phyloP scores from a whole-genome alignment of 2,329 filamentous ascomycete genomes.

The Fusarium hostae region DNA sequence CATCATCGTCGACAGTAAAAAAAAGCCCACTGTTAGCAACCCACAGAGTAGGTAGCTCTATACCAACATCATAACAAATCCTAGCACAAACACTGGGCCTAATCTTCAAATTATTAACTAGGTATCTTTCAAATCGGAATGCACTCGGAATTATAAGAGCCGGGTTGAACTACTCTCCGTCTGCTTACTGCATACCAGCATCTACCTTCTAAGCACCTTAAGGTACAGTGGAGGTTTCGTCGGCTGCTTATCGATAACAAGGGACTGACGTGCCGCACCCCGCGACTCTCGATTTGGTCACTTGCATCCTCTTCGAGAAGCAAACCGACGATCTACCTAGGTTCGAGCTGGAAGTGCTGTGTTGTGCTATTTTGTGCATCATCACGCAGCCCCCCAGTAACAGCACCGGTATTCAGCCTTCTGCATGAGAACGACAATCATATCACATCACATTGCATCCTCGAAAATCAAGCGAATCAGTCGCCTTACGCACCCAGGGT shows the following conservation, averaged over 20 bases:
- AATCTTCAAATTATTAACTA: neutral
- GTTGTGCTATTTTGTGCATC: slow-evolving; percentile 7
- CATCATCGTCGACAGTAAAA: neutral
- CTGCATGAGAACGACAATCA: slow-evolving; percentile 4
- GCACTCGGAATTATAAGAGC: neutral
- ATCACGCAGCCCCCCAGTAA: slow-evolving; percentile 11
- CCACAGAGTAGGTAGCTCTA: neutral
- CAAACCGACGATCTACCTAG: slow-evolving; percentile 8
- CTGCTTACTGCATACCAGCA: neutral
- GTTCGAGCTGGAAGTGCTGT: neutral
- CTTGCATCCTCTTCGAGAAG: slow-evolving; percentile 21
- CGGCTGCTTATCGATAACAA: slow-evolving; percentile 34
- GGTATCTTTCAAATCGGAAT: neutral
- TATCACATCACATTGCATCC: slow-evolving; percentile 3
- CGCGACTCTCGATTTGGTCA: slow-evolving; percentile 29
- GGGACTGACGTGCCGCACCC: slow-evolving; percentile 20
- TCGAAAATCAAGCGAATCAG: neutral
- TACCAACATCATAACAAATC: too few relatives aligned
- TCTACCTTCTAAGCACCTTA: too few relatives aligned
- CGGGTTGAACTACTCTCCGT: neutral
- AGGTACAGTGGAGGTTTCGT: neutral
- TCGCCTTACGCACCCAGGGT: neutral
- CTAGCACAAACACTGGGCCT: neutral
- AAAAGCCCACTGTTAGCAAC: neutral
- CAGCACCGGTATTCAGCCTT: slow-evolving; percentile 1